Evolutionary conservation across 106 monocot species (phyloP), one percentile per base, ranked within the genome.

Genomic region (Acorus gramineus): DNA sequence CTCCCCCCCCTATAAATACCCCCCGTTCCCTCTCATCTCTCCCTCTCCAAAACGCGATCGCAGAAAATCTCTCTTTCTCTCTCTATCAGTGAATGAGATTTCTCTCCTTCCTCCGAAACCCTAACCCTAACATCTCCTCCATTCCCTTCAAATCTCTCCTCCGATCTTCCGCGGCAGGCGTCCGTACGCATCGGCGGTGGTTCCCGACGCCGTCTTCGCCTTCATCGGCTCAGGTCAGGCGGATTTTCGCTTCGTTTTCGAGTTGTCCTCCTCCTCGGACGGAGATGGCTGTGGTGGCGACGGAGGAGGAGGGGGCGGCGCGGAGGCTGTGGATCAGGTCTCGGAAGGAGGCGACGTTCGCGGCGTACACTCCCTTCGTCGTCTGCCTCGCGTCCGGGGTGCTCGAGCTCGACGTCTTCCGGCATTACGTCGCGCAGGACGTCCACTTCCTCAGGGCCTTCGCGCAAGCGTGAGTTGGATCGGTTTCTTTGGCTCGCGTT

Each of bases 371-470:
- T 8, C 98, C 98, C 8, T 89, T 98, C 71, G 46, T 98, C 3
- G 85, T 92, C 3, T 77, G 77, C 68, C 64, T 92, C 50, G 85
- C 88, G 10, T 65, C 98, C 0, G 98, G 98, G 44, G 79, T 64
- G 2, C 69, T 98, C 47, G 85, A 89, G 50, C 12, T 75, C n/a
- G 88, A 83, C 13, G 62, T 54, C 3, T 98, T 98, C 76, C 72
- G 77, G 13, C 69, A 63, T 14, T 98, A 79, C 77, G 76, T 98
- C 61, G 74, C 78, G 4, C 92, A 98, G 83, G 88, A 89, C 47
- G 59, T 77, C 8, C 75, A 85, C 66, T 98, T 92, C 72, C 92
- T 92, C 54, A 79, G 65, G 51, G 76, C 88, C 5, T 92, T 81
- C 59, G 81, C 79, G 4, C 64, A 73, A 47, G 92, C 98, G 92